These are phyloP conservation scores for Castanopsis chinensis DNA, from an alignment of 306 rosid species.

Conservation along the genomic window DNA sequence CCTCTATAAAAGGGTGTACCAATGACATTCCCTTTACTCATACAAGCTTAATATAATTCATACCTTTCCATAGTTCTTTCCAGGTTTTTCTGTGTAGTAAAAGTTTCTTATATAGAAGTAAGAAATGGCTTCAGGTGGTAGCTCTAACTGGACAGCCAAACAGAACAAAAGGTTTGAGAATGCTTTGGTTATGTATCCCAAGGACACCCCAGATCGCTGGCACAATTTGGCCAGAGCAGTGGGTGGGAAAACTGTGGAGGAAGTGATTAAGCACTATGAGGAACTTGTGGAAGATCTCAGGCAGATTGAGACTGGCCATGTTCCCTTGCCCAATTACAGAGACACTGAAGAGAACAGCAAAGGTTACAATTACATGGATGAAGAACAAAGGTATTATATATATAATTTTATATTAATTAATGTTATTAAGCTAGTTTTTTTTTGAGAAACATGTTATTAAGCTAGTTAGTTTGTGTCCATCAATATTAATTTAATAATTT, in stretches of 20 bases:
- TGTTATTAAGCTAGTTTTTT: too few relatives aligned
- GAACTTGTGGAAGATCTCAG: constrained; percentile 61
- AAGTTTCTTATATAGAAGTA: background rate
- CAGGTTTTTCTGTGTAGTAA: background rate
- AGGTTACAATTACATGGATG: constrained; percentile 35
- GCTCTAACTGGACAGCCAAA: constrained; percentile 57
- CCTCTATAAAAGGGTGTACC: constrained; percentile 41
- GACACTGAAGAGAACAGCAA: constrained; percentile 21
- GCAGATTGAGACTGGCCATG: constrained; percentile 59
- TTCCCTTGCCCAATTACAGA: constrained; percentile 67
- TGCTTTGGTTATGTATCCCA: constrained; percentile 57
- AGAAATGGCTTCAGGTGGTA: constrained; percentile 36
- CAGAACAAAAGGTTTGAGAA: constrained; percentile 80
- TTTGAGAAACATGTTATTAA: too few relatives aligned
- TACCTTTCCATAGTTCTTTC: background rate
- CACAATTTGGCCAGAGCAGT: constrained; percentile 65
- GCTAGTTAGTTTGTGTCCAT: too few relatives aligned
- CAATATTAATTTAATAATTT: too few relatives aligned
- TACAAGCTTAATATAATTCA: background rate
- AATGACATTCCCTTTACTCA: constrained; percentile 29
- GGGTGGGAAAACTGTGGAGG: constrained; percentile 76
- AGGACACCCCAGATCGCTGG: constrained; percentile 72
- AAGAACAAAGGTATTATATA: constrained; percentile 47
- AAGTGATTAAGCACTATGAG: constrained; percentile 66
- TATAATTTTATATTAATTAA: too few relatives aligned